Evolutionary conservation across 345 rosid species (phyloP), one percentile per base, ranked within the genome.

Genomic region (Gossypium stocksii): DNA sequence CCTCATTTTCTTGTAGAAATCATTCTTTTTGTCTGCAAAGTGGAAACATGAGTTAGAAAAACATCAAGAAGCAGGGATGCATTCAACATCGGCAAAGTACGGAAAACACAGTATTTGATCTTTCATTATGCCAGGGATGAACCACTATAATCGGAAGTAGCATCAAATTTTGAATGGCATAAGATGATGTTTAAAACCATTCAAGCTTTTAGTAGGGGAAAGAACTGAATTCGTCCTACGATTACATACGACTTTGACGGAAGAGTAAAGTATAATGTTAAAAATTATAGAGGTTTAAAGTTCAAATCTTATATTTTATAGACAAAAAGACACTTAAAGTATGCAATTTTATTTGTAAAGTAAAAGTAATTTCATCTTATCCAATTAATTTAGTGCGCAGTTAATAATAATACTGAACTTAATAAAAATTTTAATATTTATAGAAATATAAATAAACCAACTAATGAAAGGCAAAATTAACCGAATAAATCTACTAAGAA

Each of bases 1-100:
- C 78, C 93, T 87, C 82, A 88, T 61, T 77, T 83, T 94, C 86
- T 82, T 84, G 71, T 89, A 92, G 80, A 75, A 85, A 53, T 89
- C 89, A 2, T 78, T 80, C 75, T 78, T 89, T 76, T 82, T 78
- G 76, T 77, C 98, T 94, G 83, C 82, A 74, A 44, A 29, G 77
- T 29, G 10, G 14, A 73, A 60, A 23, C 43, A 61, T 9, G 38
- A 71, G 66, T 20, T 59, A 29, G 13, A 72, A 41, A 41, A 57
- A 58, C 43, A 72, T 38, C 23, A 70, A 34, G 49, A 16, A 19
- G 25, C 48, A 70, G 4, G 4, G 1, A 13, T 13, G 2, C 22
- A 15, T 49, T 22, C 57, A 68, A 68, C 20, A 27, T 19, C 1
- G 7, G 41, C 60, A 13, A 19, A 70, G 60, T 13, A 57, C 27